These are phyloP conservation scores for Diaporthe capsici DNA, from an alignment of 2,329 filamentous ascomycete genomes.

Conservation along the genomic window DNA sequence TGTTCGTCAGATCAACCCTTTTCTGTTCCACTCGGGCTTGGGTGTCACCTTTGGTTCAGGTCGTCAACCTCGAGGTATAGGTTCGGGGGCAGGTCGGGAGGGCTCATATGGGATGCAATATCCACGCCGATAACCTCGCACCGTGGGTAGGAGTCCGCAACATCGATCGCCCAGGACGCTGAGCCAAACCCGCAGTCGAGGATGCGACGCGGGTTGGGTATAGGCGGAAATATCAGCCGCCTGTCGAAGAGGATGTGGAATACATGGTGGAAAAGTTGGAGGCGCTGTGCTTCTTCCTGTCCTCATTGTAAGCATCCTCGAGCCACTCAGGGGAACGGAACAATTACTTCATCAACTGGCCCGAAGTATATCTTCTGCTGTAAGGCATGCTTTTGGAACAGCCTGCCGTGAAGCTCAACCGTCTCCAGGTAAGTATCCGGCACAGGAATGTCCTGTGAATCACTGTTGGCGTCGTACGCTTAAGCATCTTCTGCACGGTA, in stretches of 20 bases:
- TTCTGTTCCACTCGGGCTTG: not conserved
- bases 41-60: slow-evolving; percentile 71
- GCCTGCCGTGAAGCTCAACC: slow-evolving; percentile 71
- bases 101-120: slow-evolving; percentile 78
- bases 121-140: slow-evolving; percentile 81
- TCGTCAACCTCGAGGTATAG: slow-evolving; percentile 81
- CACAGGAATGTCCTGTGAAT: slow-evolving; percentile 64
- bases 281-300: slow-evolving; percentile 77
- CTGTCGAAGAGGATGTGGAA: slow-evolving; percentile 76
- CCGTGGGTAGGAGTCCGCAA: slow-evolving; percentile 73
- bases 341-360: slow-evolving; percentile 78
- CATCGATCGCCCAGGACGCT: slow-evolving; percentile 79
- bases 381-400: slow-evolving; percentile 77
- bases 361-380: slow-evolving; percentile 76
- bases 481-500: not conserved
- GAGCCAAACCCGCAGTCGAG: slow-evolving; percentile 82
- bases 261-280: slow-evolving; percentile 74
- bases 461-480: slow-evolving; percentile 51
- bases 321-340: not conserved
- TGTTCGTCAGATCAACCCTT: slow-evolving; percentile 50
- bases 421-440: slow-evolving; percentile 72
- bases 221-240: slow-evolving; percentile 78
- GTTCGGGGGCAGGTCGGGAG: slow-evolving; percentile 75
- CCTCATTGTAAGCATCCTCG: slow-evolving; percentile 38
- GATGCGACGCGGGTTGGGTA: slow-evolving; percentile 69